phyloP scores from a whole-genome alignment of 2,329 filamentous ascomycete species.

The Alternaria postmessia region DNA sequence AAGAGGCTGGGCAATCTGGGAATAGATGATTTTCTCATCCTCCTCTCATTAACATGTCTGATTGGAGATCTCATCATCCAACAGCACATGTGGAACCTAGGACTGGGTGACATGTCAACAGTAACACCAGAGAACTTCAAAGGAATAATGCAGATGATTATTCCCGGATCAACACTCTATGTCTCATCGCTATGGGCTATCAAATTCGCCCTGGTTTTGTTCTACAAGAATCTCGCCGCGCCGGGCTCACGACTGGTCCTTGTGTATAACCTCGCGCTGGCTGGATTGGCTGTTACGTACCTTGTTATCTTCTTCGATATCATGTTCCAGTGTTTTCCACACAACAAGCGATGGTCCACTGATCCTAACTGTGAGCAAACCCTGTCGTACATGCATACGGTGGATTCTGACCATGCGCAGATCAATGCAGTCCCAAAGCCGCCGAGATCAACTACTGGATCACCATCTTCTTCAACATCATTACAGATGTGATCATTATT shows the following conservation, averaged over 20 bases:
- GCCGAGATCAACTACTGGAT: conserved; percentile 33
- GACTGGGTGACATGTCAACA: conserved; percentile 31
- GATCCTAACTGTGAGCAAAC: conserved; percentile 27
- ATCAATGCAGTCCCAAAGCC: conserved; percentile 31
- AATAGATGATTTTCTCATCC: conserved; percentile 45
- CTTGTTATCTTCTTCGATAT: conserved; percentile 52
- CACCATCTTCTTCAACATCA: conserved; percentile 34
- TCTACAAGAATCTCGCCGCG: conserved; percentile 53
- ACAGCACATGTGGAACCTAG: conserved; percentile 47
- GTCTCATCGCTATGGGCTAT: conserved; percentile 54
- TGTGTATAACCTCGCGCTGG: conserved; percentile 51
- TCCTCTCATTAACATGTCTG: conserved; percentile 42
- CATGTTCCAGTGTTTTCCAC: conserved; percentile 52
- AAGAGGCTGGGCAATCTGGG: conserved; percentile 36
- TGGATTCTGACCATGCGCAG: conserved; percentile 21
- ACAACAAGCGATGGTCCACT: conserved; percentile 37
- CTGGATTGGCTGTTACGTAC: conserved; percentile 42
- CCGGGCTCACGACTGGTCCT: conserved; percentile 48
- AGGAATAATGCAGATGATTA: conserved; percentile 47
- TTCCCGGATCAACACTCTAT: conserved; percentile 54
- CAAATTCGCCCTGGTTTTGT: conserved; percentile 53
- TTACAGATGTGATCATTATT: conserved; percentile 32
- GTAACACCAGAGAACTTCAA: conserved; percentile 25
- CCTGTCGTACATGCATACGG: background rate
- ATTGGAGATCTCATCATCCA: conserved; percentile 32